Base-by-base conservation (phyloP, 768 basidiomycete species). In the Pleurotus ostreatus region DNA sequence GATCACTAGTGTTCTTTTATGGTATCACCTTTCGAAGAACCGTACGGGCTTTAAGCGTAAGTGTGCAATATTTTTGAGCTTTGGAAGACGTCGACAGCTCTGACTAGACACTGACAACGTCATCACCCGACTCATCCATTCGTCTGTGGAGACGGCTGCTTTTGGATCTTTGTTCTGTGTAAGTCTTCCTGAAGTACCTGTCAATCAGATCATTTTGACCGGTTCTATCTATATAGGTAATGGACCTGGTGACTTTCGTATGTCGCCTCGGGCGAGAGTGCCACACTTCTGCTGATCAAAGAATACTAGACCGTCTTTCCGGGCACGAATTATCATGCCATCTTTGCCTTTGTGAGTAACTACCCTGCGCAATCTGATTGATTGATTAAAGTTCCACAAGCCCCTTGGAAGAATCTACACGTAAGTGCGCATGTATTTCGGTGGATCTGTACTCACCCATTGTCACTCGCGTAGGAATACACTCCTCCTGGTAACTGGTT, bases 101-200 rank as follows among this genome's bases (percentile, higher is more conserved):
- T 49, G 41, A 40, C n/a, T 44, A 66, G 68, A 62, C 20, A 67
- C 68, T 43, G 68, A 70, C 47, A 58, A 63, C 34, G 66, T 71
- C 26, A 69, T 71, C 12, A 58, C 61, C 22, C 62, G 66, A 6
- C 51, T 69, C 23, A 69, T 69, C 25, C 62, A 60, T 9, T 61
- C 63, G 2, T 66, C 70, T 4, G 58, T 69, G 26, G 70, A 71
- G 55, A 69, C 66, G 22, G 68, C 68, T 4, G 64, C 67, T 5
- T 56, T 71, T 13, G 70, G 67, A 5, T 62, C 64, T 2, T 65
- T 68, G 41, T 71, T 71, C 40, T 69, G 70, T 46, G 70, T 69
- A 56, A 59, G 68, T 63, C n/a, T 38, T 11, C 46, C 25, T 38
- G 18, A 13, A 4, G 13, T 45, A 6, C 13, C 5, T 15, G 18